Evolutionary conservation across 2,329 filamentous ascomycete genomes (phyloP), one percentile per base, ranked within the genome.

Genomic region (Fusarium sp.): DNA sequence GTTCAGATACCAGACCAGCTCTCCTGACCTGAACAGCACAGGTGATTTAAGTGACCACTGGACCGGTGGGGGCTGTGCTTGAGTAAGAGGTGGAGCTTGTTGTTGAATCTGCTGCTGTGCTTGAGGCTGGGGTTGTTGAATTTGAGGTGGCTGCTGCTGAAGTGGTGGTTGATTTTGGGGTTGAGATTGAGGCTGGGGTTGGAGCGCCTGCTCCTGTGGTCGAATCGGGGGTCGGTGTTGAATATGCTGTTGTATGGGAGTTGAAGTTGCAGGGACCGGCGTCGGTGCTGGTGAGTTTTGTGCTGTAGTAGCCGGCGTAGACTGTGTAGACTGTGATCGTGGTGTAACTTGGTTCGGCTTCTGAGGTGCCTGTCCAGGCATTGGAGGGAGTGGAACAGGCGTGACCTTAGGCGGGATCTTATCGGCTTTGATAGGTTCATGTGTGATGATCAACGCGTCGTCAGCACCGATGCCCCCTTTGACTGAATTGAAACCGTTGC

Each of bases 1-100:
- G 30, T 85, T 85, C 69, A 85, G 83, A 64, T 82, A 88, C 86
- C 86, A 88, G 10, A 88, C 85, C 21, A 87, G 79, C 69, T 88
- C 86, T 43, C 86, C 86, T 3, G 81, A 78, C 58, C 86, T 83
- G 71, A 87, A 88, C 13, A 88, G 77, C 6, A 81, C 71, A 21
- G 80, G 72, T 64, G 79, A 73, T 65, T 82, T 80, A 40, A 84
- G 68, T 23, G 76, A 73, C 82, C 82, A 84, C 37, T 74, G 74
- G 19, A 60, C 43, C 38, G 72, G 53, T 30, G 77, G 75, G 9
- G 66, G 67, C 60, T 72, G 71, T 18, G 69, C 58, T 49, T 67
- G 75, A n/a, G 59, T 60, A 32, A 72, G 71, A 49, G 62, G 38
- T 33, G 78, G 74, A 23, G 40, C n/a, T 59, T 79, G 75, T 25